Base-by-base conservation (phyloP, 129 eudicot species). In the Erigeron canadensis region DNA sequence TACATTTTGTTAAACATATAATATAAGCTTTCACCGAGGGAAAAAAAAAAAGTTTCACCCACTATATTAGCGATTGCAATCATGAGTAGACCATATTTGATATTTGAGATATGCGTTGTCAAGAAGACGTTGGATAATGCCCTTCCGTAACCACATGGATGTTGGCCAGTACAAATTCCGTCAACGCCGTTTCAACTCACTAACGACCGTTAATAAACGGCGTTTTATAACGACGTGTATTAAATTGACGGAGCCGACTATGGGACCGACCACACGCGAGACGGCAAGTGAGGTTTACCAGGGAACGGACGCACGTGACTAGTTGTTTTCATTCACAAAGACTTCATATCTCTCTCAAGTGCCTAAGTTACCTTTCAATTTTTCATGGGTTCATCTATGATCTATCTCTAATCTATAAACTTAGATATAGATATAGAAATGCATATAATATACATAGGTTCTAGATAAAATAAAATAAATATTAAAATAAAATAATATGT, bases 241-340 rank as follows among this genome's bases (percentile, higher is more conserved):
- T 7, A 38, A 37, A 57, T 68, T 44, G 39, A 67, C 74, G 80
- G 80, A 18, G 59, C 21, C 47, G 45, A 48, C 5, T 8, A 69
- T 59, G 80, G 80, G 80, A 18, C 80, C 80, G 74, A 76, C 80
- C 80, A 74, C 80, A 76, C 80, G 80, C 74, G 80, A 75, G 69
- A 60, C 61, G 71, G 71, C 71, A 44, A 66, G 28, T 22, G 22
- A 43, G 55, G 68, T 72, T 72, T 61, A 63, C 40, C 73, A 75
- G 64, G 38, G 63, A 53, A 73, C 63, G 78, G 80, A 56, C 48
- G 69, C 80, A 76, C 74, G 80, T 76, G 80, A 76, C 74, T 61
- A 15, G 45, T 68, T 76, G 80, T 76, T 39, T 62, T 75, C 65
- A 75, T 75, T 39, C 60, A 28, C 34, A 28, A 3, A 28, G 2